phyloP scores from a whole-genome alignment of 352 stramenopile species.

The Globisporangium uncinulatum region DNA sequence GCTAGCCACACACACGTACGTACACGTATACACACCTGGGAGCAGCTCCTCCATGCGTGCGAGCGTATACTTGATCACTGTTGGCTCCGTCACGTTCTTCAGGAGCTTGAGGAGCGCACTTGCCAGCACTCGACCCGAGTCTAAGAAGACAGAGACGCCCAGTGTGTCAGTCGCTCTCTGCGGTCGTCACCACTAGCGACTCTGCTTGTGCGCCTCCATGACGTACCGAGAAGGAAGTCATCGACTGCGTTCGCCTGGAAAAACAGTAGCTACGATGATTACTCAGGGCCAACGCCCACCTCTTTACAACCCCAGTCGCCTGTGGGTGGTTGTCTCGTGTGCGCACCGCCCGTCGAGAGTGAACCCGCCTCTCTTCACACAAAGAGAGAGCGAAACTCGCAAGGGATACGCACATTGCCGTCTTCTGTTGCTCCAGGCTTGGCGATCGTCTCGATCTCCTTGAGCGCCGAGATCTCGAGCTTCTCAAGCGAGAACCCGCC shows the following conservation, averaged over 20 bases:
- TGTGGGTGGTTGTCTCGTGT: too few relatives aligned
- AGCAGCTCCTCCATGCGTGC: slow-evolving; percentile 84
- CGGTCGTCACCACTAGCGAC: too few relatives aligned
- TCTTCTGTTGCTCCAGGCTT: slow-evolving; percentile 54
- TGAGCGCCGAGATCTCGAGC: slow-evolving; percentile 78
- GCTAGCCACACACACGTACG: background rate
- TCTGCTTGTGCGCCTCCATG: too few relatives aligned
- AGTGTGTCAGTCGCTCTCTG: background rate
- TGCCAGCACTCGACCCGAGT: slow-evolving; percentile 55
- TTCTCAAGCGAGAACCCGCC: slow-evolving; percentile 83
- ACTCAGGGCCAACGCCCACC: slow-evolving; percentile 8
- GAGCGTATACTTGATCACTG: slow-evolving; percentile 83
- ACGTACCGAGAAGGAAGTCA: slow-evolving; percentile 54
- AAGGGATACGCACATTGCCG: slow-evolving; percentile 32
- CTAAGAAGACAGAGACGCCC: slow-evolving; percentile 13
- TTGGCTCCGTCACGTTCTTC: slow-evolving; percentile 86
- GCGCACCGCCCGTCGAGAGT: too few relatives aligned
- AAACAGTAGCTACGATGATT: slow-evolving; percentile 16
- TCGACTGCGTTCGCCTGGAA: slow-evolving; percentile 60
- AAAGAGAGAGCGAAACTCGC: background rate
- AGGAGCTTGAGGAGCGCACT: slow-evolving; percentile 76
- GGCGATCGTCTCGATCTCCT: slow-evolving; percentile 74
- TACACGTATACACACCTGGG: slow-evolving; percentile 30
- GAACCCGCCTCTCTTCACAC: background rate
- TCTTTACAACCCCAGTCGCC: background rate